Percentiles rank a stretch among this genome's conserved stretches.
phyloP scores from a whole-genome alignment of 2,329 filamentous ascomycete species.

The Arthrinium phaeospermum region DNA sequence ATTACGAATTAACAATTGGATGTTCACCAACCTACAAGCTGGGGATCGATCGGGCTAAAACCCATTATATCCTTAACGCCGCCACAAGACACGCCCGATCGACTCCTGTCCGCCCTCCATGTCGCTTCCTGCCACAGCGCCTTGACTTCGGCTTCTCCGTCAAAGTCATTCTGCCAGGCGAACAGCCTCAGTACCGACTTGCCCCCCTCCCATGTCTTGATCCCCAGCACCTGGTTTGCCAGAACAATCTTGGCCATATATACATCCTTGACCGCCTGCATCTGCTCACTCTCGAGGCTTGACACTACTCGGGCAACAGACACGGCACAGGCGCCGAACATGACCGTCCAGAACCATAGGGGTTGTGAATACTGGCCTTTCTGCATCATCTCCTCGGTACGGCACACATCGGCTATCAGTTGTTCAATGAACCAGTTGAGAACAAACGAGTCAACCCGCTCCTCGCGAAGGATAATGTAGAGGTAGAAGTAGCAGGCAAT shows the following conservation, averaged over 20 bases:
- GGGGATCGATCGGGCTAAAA: slow-evolving; percentile 1
- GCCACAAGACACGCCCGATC: slow-evolving; percentile 6
- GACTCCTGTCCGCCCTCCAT: slow-evolving; percentile 28
- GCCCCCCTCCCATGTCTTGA: slow-evolving; percentile 46
- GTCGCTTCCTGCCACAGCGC: slow-evolving; percentile 49
- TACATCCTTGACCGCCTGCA: slow-evolving; percentile 43
- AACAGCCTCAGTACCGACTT: slow-evolving; percentile 44
- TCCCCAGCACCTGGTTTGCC: slow-evolving; percentile 44
- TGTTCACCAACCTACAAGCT: slow-evolving; percentile 19
- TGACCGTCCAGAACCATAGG: slow-evolving; percentile 53
- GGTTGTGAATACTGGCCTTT: slow-evolving; percentile 48
- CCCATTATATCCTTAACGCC: background rate
- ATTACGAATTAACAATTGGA: background rate
- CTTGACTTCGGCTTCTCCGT: slow-evolving; percentile 46
- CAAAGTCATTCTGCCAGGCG: slow-evolving; percentile 47
- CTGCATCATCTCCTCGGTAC: slow-evolving; percentile 46
- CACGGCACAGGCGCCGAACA: slow-evolving; percentile 51
- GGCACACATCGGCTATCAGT: slow-evolving; percentile 49
- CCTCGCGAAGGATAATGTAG: slow-evolving; percentile 50
- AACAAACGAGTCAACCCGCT: slow-evolving; percentile 48
- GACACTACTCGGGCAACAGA: slow-evolving; percentile 44
- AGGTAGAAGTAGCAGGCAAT: slow-evolving; percentile 55
- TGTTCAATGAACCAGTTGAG: slow-evolving; percentile 53
- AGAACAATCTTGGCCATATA: slow-evolving; percentile 49
- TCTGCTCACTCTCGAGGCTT: slow-evolving; percentile 43